Evolutionary conservation across 805 yeast species (phyloP), one percentile per base, ranked within the genome.

Genomic region (Sugiyamaella valdiviana): DNA sequence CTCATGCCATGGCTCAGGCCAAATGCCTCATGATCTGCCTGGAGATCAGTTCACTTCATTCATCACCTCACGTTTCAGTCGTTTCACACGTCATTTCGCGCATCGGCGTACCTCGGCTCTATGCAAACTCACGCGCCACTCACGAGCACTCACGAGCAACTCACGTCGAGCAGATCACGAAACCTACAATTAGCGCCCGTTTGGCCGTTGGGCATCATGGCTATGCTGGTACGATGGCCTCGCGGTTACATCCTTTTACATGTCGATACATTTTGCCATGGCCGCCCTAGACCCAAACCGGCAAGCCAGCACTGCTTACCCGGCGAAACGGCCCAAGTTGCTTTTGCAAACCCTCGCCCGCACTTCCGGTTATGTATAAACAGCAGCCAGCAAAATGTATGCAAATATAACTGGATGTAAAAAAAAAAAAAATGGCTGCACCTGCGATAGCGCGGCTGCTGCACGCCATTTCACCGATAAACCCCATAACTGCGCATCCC

Each of bases 191-290:
- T 24, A 26, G 32, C 32, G 32, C 32, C 14, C 9, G 26, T n/a
- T 10, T 3, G 32, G 5, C 32, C n/a, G n/a, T n/a, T n/a, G n/a
- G n/a, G n/a, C n/a, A n/a, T n/a, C n/a, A n/a, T n/a, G n/a, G n/a
- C n/a, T n/a, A n/a, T n/a, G n/a, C n/a, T n/a, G n/a, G n/a, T n/a
- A n/a, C n/a, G n/a, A n/a, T n/a, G n/a, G n/a, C n/a, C n/a, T n/a
- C n/a, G n/a, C n/a, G n/a, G 2, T 41, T 24, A 41, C 44, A 41
- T 9, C 20, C 26, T n/a, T 6, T 41, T n/a, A 24, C 44, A 41
- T 23, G 14, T 26, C n/a, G 15, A 24, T 41, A 41, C 44, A 41
- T 41, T 41, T 41, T 16, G 35, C 17, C 14, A 22, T 22, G 36
- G 36, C 23, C 36, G 36, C 22, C 36, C 20, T 24, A 16, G 35